Base-by-base conservation (phyloP, 352 stramenopile genomes). In the Phytophthora ohioensis region DNA sequence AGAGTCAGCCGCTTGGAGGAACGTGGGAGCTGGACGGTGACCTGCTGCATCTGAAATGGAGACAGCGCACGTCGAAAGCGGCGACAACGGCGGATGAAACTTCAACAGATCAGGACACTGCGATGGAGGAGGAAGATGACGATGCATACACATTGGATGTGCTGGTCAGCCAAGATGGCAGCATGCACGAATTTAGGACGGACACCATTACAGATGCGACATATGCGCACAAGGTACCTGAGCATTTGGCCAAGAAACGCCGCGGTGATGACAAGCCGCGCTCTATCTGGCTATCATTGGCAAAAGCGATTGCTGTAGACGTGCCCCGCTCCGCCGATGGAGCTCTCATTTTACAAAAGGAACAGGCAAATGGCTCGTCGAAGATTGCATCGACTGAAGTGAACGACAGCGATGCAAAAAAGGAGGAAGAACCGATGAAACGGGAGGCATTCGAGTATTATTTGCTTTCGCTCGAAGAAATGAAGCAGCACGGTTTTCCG, bases 31-130 rank as follows among this genome's bases (percentile, higher is more conserved):
- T 96, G 2, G 85, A 93, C 42, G 89, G 88, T 11, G 88, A 96
- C 62, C 72, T 95, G 46, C 61, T 96, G 48, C 88, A 95, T 69
- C 65, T 96, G 15, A 91, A 91, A 53, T 96, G 89, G 89, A 82
- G 77, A 38, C 73, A 79, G 27, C 57, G 51, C 11, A 70, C 64
- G 36, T 48, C 38, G 4, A 79, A 75, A 63, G 52, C 56, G 31
- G 47, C 57, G 38, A 27, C 39, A 47, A 58, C 35, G 43, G 27
- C 48, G 1, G 51, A 67, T 15, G 67, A 73, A 31, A 73, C 39
- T 0, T 6, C 61, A 15, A 59, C 41, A 58, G 65, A 69, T 7
- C 73, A 57, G 17, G 64, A 75, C n/a, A 31, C 27, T 39, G 47
- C 46, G 27, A 64, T 68, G 17, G 71, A 75, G 5, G 73, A 85